A percentile compares a stretch with the other conserved stretches of the same genome.
Conservation (phyloP, 2,329 filamentous ascomycete species). For the Fusarium incarnatum region DNA sequence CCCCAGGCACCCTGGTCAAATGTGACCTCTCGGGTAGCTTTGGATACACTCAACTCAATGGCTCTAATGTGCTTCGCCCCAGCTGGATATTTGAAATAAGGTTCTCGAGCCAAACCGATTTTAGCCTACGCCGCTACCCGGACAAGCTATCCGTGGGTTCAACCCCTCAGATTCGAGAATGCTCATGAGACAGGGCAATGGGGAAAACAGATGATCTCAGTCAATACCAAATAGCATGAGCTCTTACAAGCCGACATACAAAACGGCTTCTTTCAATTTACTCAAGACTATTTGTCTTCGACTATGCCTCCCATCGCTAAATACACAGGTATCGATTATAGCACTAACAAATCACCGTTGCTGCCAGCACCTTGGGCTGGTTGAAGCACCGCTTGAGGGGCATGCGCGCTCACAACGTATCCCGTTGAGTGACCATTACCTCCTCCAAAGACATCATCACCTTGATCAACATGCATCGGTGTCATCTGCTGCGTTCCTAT, state of each 20-base stretch:
- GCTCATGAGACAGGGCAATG: constrained; percentile 2
- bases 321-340: constrained; percentile 56
- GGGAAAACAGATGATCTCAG: constrained; percentile 4
- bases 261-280: constrained; percentile 1
- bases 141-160: constrained; percentile 17
- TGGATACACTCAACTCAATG: not conserved
- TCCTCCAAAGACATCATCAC: constrained; percentile 72
- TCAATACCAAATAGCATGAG: not conserved
- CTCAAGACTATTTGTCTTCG: constrained; percentile 17
- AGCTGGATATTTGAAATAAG: constrained; percentile 37
- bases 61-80: constrained; percentile 28
- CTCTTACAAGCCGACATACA: not conserved
- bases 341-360: constrained; percentile 78
- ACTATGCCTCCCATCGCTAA: constrained; percentile 35
- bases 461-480: constrained; percentile 73
- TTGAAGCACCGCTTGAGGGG: constrained; percentile 80
- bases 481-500: constrained; percentile 80
- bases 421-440: constrained; percentile 64
- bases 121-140: constrained; percentile 14
- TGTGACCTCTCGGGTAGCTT: constrained; percentile 6
- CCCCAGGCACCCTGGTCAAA: constrained; percentile 11
- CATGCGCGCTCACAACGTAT: constrained; percentile 85
- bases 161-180: constrained; percentile 20
- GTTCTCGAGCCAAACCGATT: constrained; percentile 39
- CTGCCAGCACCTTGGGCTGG: constrained; percentile 71